Base-by-base conservation (phyloP, 2,329 filamentous ascomycete genomes). In the Aspergillus fumigatiaffinis region DNA sequence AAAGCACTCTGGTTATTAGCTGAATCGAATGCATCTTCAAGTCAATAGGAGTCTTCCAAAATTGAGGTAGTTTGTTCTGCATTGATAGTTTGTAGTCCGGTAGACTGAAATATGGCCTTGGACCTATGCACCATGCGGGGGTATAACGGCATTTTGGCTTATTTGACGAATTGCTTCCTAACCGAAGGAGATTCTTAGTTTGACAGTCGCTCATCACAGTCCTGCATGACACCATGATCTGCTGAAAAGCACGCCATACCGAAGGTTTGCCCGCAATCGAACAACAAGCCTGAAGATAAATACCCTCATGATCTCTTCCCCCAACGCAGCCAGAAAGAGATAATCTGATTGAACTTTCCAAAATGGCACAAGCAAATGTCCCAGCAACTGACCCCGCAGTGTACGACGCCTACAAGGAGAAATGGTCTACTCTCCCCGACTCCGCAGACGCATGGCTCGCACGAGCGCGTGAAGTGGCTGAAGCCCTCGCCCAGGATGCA, bases 401-500 rank as follows among this genome's bases (percentile, higher is more conserved):
- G 21, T 81, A 81, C 57, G 65, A 71, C 12, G 59, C 70, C 38
- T 77, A 79, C 55, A 65, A 77, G 55, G 68, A 71, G 38, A 79
- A 71, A 61, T 69, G 64, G 61, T 58, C 70, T 48, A 58, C 68
- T 2, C 61, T 66, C 0, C 81, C 81, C 2, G 61, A 70, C 42
- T 74, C 72, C 4, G 66, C 75, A 14, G 68, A 73, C 17, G 74
- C 63, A 56, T 84, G 82, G 82, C 60, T 83, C 7, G 65, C 69
- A 3, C 75, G 82, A 48, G 81, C 81, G 6, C 70, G 71, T n/a
- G 73, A 78, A 28, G 81, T 84, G 3, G 73, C 79, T 3, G 70
- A 76, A 8, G 77, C 83, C n/a, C 72, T 84, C 1, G 73, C 76
- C 8, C 62, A 71, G n/a, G 81, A 84, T 65, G 81, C 77, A 0